A percentile compares a stretch with the other conserved stretches of the same genome.
These are phyloP conservation scores for Boletus fagicola DNA, from an alignment of 768 basidiomycete species.

Conservation along the genomic window DNA sequence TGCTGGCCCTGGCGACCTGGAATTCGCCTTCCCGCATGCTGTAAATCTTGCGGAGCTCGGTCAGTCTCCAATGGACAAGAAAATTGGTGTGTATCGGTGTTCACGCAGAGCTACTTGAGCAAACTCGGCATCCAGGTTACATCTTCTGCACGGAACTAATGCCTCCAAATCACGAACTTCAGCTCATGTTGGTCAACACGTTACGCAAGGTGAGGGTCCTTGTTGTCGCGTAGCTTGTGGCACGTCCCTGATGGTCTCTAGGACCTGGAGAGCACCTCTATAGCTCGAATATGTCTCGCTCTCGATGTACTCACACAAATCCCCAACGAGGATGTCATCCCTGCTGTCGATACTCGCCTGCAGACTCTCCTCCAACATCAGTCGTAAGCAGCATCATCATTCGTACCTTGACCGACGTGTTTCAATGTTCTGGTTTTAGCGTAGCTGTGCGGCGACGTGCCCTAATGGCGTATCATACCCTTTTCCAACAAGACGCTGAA, in stretches of 20 bases:
- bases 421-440: constrained; percentile 36
- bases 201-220: constrained; percentile 61
- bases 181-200: constrained; percentile 84
- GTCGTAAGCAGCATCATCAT: constrained; percentile 61
- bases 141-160: constrained; percentile 75
- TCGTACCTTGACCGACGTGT: constrained; percentile 1
- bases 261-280: constrained; percentile 66
- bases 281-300: constrained; percentile 65
- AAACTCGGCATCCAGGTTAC: constrained; percentile 53
- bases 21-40: constrained; percentile 75
- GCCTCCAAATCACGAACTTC: constrained; percentile 64
- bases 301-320: constrained; percentile 64
- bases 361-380: constrained; percentile 66
- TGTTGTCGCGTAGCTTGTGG: not conserved
- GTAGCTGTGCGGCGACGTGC: constrained; percentile 59
- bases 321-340: constrained; percentile 66
- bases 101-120: not conserved
- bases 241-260: constrained; percentile 28
- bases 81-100: constrained; percentile 50
- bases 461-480: constrained; percentile 53
- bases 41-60: constrained; percentile 75
- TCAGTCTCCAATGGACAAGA: constrained; percentile 55
- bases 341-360: constrained; percentile 69
- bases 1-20: constrained; percentile 45
- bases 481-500: constrained; percentile 47